These are phyloP conservation scores for Gossypium raimondii DNA, from an alignment of 345 rosid species.

Conservation along the genomic window DNA sequence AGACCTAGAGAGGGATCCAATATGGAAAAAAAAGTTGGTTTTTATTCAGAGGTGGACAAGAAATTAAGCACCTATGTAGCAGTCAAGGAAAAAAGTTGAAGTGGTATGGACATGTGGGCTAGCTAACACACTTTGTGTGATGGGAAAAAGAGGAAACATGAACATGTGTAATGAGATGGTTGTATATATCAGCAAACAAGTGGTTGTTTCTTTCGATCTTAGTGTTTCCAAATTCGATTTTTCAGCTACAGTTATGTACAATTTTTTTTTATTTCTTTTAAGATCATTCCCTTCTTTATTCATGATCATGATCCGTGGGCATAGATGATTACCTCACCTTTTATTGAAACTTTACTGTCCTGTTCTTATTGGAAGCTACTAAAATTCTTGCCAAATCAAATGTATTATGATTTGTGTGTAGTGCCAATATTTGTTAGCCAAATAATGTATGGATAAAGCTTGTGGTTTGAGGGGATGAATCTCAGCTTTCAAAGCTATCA, in stretches of 20 bases:
- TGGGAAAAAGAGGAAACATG: slow-evolving; percentile 12
- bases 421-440: too few relatives aligned
- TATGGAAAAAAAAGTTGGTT: background rate
- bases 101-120: background rate
- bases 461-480: background rate
- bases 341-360: background rate
- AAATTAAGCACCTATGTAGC: slow-evolving; percentile 7
- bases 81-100: slow-evolving; percentile 1
- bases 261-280: background rate
- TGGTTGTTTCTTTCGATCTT: slow-evolving; percentile 26
- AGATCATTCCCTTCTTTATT: background rate
- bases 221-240: background rate
- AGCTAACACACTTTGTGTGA: slow-evolving; percentile 7
- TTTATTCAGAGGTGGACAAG: slow-evolving; percentile 12
- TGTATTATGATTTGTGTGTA: background rate
- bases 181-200: background rate
- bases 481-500: background rate
- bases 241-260: background rate
- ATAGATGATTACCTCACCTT: background rate
- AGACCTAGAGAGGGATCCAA: background rate
- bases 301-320: slow-evolving; percentile 3
- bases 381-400: background rate
- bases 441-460: background rate
- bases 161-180: slow-evolving; percentile 13
- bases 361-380: background rate